A percentile compares a stretch with the other conserved stretches of the same genome.
These are phyloP conservation scores for Petunia axillaris DNA, from an alignment of 257 asterid species.

Conservation along the genomic window DNA sequence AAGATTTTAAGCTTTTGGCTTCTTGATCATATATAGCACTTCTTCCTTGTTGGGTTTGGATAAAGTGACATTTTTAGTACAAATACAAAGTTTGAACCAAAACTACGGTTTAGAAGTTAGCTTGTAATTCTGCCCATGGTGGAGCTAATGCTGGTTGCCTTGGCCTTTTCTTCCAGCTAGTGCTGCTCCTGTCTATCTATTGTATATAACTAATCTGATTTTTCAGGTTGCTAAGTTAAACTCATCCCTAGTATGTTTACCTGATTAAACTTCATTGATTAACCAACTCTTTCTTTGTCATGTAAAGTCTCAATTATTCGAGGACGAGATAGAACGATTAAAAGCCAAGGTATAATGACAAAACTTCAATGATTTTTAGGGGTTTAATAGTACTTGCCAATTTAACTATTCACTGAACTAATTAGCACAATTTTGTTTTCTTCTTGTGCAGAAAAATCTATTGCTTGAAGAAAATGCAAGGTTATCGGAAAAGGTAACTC, in stretches of 20 bases:
- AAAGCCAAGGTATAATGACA: slow-evolving; percentile 38
- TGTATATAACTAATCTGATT: no score
- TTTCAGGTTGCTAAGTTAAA: no score
- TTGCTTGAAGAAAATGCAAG: slow-evolving; percentile 41
- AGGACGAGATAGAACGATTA: slow-evolving; percentile 37
- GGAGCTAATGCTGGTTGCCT: no score
- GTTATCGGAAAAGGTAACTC: slow-evolving; percentile 35
- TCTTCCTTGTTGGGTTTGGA: no score
- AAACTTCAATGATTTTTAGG: neutral
- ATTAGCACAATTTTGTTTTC: neutral
- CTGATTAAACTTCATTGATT: neutral
- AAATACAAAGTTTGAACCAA: no score
- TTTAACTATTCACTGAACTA: neutral
- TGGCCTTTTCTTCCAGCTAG: no score
- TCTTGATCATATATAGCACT: no score
- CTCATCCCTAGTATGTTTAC: neutral
- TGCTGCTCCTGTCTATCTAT: no score
- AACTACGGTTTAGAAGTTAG: no score
- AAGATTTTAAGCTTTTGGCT: no score
- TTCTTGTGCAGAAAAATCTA: slow-evolving; percentile 30
- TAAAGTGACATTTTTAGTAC: no score
- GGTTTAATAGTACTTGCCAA: neutral
- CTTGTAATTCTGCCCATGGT: no score
- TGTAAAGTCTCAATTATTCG: slow-evolving; percentile 38
- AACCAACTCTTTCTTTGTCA: slow-evolving; percentile 17